Conservation (phyloP, 345 rosid species). For the Jatropha curcas region DNA sequence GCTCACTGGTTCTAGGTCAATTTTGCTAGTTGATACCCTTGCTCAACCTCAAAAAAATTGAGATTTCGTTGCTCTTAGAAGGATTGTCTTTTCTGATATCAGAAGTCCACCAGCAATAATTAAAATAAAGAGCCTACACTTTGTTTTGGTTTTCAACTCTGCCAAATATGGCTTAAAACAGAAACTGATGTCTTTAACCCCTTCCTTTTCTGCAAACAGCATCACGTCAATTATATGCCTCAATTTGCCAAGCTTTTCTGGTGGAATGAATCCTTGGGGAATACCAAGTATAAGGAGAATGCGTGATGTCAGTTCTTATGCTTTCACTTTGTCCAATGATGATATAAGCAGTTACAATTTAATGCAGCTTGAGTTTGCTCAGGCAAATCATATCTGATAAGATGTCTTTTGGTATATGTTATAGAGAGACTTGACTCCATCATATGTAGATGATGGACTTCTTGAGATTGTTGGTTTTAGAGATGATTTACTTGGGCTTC, state of each 20-base stretch:
- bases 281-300: slow-evolving; percentile 51
- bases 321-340: not conserved
- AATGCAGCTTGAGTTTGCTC: too few species aligned
- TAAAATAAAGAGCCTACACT: too few species aligned
- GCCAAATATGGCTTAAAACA: too few species aligned
- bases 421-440: slow-evolving; percentile 71
- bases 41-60: too few species aligned
- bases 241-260: slow-evolving; percentile 86
- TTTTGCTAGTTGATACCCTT: too few species aligned
- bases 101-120: too few species aligned
- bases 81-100: too few species aligned
- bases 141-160: too few species aligned
- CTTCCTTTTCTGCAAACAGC: slow-evolving; percentile 33
- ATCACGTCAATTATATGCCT: slow-evolving; percentile 80
- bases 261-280: slow-evolving; percentile 90
- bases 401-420: not conserved
- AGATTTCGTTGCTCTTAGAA: too few species aligned
- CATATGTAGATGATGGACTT: slow-evolving; percentile 72
- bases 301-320: slow-evolving; percentile 39
- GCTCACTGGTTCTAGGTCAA: too few species aligned
- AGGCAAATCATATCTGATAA: too few species aligned
- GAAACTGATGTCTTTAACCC: not conserved
- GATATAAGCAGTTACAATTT: too few species aligned
- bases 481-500: slow-evolving; percentile 94
- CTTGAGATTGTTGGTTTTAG: slow-evolving; percentile 81